Evolutionary conservation across 2,329 filamentous ascomycete species (phyloP), one percentile per base, ranked within the genome.

Genomic region (Aspergillus fijiensis): DNA sequence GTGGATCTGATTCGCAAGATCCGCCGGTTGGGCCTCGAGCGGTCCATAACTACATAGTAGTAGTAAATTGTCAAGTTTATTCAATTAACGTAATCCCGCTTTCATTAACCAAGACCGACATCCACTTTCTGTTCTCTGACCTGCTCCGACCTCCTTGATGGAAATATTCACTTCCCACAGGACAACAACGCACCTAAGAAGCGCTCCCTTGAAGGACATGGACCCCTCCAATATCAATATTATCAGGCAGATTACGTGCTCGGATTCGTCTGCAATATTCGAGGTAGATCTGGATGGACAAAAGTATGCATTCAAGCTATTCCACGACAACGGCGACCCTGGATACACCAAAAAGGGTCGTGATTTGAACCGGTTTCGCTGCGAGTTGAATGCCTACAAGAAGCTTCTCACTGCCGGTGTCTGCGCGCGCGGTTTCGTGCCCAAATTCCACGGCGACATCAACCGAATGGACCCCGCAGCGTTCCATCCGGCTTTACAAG

Each of bases 361-460:
- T n/a, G 63, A 66, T 27, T 33, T 68, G 29, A 65, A 66, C n/a
- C 58, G 61, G 2, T 66, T 61, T 52, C 62, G 65, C 57, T 64
- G 62, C 49, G 63, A 67, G 21, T 33, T 58, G 9, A 67, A 19
- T 19, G 19, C 19, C 1, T 19, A 19, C 19, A 19, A 19, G 19
- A 19, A 19, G 19, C 19, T 19, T 1, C 19, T 19, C 19, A 19
- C 19, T 1, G 19, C 19, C 19, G 19, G 19, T 19, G 19, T 19
- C 19, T 19, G 19, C 19, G 19, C 19, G 19, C 19, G 19, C 19
- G 19, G 19, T 19, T 19, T 19, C 19, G 19, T 19, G 19, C 19
- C 19, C 19, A 19, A 19, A 19, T 19, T 19, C 19, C 19, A 19
- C 19, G 19, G 19, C 19, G 19, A 19, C 19, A 19, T 19, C 19